These are phyloP conservation scores for Fraxinus velutina DNA, from an alignment of 305 asterid genomes.

Conservation along the genomic window DNA sequence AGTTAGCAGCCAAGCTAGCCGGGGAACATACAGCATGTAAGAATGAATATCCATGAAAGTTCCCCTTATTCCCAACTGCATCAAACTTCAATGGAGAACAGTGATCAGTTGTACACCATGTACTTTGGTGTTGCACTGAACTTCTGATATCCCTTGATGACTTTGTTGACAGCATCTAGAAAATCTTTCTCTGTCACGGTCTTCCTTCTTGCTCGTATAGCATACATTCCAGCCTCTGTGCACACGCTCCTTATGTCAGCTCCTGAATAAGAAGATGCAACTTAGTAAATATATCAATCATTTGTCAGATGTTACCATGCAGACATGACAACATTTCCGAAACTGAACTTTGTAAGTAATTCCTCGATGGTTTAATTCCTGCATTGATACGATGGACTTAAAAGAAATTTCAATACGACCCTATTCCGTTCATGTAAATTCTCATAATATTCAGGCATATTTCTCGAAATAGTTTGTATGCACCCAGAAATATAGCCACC, in stretches of 20 bases:
- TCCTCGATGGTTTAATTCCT: not conserved
- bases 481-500: not conserved
- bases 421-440: not conserved
- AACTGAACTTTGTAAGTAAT: not conserved
- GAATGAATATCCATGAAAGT: not conserved
- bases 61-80: not conserved
- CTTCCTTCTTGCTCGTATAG: constrained; percentile 91
- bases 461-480: not conserved
- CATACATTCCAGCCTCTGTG: constrained; percentile 96
- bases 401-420: not conserved
- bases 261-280: constrained; percentile 37
- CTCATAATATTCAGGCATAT: not conserved
- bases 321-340: not conserved
- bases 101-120: constrained; percentile 75
- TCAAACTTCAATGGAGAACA: not conserved
- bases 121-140: constrained; percentile 96
- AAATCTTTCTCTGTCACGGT: constrained; percentile 94
- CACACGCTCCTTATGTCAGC: constrained; percentile 95
- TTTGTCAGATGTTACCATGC: not conserved
- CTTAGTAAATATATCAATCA: not conserved
- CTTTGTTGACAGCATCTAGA: constrained; percentile 93
- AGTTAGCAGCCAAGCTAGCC: not conserved
- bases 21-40: not conserved
- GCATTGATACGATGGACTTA: not conserved
- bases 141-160: constrained; percentile 92